Base-by-base conservation (phyloP, 176 grass and related monocot species). In the Raddia guianensis region DNA sequence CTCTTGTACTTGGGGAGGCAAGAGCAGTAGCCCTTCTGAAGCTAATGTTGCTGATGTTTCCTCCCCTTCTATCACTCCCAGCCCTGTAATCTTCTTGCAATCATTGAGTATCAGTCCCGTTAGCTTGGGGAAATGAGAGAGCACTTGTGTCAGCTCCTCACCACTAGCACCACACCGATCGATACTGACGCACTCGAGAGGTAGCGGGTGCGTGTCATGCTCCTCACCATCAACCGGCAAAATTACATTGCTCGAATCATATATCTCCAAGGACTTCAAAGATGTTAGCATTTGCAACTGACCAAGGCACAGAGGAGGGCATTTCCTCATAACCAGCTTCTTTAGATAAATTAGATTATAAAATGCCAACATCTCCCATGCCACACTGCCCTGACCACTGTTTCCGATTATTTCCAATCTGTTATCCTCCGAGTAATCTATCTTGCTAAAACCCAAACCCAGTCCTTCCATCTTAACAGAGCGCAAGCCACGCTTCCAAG, bases 311-410 rank as follows among this genome's bases (percentile, higher is more conserved):
- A 73, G 2, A 48, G 40, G 12, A 19, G 27, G 27, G 1, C 49
- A 73, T 0, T 12, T 18, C 0, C 0, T 0, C 1, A 74, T 27
- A 0, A 0, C 0, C 18, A 80, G 1, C 20, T 0, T 0, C 27
- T 3, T 0, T 0, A 86, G 43, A 7, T 11, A 8, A 7, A 5
- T 5, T 0, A 80, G 16, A 4, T 74, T 86, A 50, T 6, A 0
- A 2, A 86, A 86, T 9, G 0, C 27, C 0, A 86, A 1, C 15
- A 12, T 0, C 0, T 42, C 47, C 58, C 76, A 85, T 0, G 72
- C 19, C 9, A 1, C 0, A 0, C 3, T 5, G 6, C 12, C 3
- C 0, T 0, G 0, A 42, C 0, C 43, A 16, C 0, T 12, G 3
- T 35, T 57, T 40, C 68, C 58, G 0, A 0, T 0, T 8, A 80